Evolutionary conservation across 2,329 filamentous ascomycete species (phyloP).

Genomic region (Phaeosphaeriaceae sp.): DNA sequence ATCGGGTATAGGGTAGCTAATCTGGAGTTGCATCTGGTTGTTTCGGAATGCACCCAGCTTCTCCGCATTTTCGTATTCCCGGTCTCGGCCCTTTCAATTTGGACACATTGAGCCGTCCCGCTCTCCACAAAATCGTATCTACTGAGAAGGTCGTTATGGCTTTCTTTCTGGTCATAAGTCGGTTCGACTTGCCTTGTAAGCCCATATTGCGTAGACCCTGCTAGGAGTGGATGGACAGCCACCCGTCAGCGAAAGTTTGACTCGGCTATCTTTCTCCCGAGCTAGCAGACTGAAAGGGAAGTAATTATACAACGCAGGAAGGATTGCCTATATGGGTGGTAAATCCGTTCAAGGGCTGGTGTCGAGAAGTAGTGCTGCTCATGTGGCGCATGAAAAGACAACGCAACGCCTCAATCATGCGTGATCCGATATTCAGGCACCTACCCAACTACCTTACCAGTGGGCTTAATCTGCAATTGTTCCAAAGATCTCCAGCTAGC

Average conservation of each 20-base stretch:
- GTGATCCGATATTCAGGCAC: constrained; percentile 4
- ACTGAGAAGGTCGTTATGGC: neutral
- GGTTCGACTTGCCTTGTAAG: neutral
- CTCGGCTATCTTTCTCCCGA: too few relatives aligned
- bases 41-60: constrained; percentile 2
- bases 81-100: constrained; percentile 5
- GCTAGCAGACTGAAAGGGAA: too few relatives aligned
- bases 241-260: too few relatives aligned
- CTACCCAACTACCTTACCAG: constrained; percentile 19
- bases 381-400: neutral
- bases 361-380: neutral
- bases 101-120: constrained; percentile 7
- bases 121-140: constrained; percentile 2
- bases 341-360: too few relatives aligned
- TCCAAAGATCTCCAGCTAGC: constrained; percentile 16
- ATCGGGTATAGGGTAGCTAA: neutral
- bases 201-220: too few relatives aligned
- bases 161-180: neutral
- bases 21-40: constrained; percentile 3
- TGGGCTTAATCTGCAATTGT: constrained; percentile 21
- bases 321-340: too few relatives aligned
- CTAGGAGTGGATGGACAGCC: too few relatives aligned
- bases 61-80: constrained; percentile 9
- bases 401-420: too few relatives aligned
- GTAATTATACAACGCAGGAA: too few relatives aligned